Evolutionary conservation across 2,329 filamentous ascomycete genomes (phyloP), one percentile per base, ranked within the genome.

Genomic region (Cytospora leucostoma): DNA sequence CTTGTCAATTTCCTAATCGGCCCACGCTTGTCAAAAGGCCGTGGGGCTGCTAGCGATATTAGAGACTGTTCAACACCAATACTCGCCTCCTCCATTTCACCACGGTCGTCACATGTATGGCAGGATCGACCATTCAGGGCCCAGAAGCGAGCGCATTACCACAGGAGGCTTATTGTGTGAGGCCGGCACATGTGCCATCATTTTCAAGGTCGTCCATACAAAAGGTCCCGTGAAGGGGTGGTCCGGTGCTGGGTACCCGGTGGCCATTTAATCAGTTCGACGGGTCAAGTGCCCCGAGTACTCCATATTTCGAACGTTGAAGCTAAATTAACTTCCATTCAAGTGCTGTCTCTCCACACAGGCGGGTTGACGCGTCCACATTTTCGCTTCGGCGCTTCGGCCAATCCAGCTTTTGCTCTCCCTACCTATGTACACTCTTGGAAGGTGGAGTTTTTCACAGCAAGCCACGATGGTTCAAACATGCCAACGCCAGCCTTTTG

Each of bases 381-480:
- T 52, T 49, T 40, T 21, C 59, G 47, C 21, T 38, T 55, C 27
- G 54, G 59, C 17, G 38, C 44, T n/a, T 63, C 52, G 51, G 56
- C 44, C 60, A 53, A 51, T 59, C 49, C 51, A 59, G 55, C 55
- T 34, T 56, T 27, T 33, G 37, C 11, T 19, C 15, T 35, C 56
- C 55, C 60, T 56, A 40, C 37, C 37, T 47, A 44, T 37, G 52
- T 53, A 38, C 61, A 19, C 50, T 59, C 52, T 34, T 19, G 40
- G 60, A 65, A 52, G 56, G 61, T 63, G 63, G 49, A n/a, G 56
- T 56, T 34, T 37, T 27, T 47, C 35, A 52, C 47, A 40, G 44
- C 35, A 60, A 57, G 61, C 61, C 64, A 63, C 56, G 64, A 65
- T 63, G 40, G 50, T 54, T 50, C 34, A 32, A 27, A 54, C 60